These are phyloP conservation scores for Clavariopsis aquatica DNA, from an alignment of 495 filamentous ascomycete genomes.

Conservation along the genomic window DNA sequence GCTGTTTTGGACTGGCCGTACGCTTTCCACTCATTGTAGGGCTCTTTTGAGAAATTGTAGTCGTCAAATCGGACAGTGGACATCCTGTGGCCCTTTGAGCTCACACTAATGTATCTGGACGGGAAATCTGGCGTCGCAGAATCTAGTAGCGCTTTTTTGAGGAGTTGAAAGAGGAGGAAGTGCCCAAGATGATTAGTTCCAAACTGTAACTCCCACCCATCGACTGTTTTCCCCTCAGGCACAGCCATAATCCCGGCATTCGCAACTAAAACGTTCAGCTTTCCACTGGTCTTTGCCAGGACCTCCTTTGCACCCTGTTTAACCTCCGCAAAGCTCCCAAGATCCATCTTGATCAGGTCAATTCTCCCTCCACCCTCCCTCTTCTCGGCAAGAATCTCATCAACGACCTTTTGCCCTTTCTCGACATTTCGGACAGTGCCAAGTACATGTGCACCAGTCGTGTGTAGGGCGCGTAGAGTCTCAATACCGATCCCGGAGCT, in stretches of 20 bases:
- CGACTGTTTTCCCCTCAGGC: slow-evolving; percentile 22
- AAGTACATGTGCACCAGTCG: slow-evolving; percentile 53
- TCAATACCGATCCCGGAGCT: slow-evolving; percentile 59
- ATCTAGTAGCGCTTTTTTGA: slow-evolving; percentile 30
- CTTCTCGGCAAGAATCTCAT: slow-evolving; percentile 32
- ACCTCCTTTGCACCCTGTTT: slow-evolving; percentile 46
- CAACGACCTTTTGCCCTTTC: slow-evolving; percentile 41
- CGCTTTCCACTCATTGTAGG: slow-evolving; percentile 7
- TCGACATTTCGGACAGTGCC: slow-evolving; percentile 47
- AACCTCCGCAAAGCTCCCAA: slow-evolving; percentile 49
- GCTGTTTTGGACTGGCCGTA: slow-evolving; percentile 35
- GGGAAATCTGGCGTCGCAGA: slow-evolving; percentile 22
- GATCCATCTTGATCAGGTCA: slow-evolving; percentile 51
- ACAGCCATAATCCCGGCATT: slow-evolving; percentile 35
- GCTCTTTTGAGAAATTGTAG: slow-evolving; percentile 22
- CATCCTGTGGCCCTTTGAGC: slow-evolving; percentile 17
- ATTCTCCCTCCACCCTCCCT: slow-evolving; percentile 35
- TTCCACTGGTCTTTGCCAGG: slow-evolving; percentile 37
- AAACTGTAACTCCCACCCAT: slow-evolving; percentile 37
- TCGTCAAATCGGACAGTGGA: slow-evolving; percentile 27
- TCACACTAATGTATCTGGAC: slow-evolving; percentile 26
- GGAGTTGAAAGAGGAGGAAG: slow-evolving; percentile 38
- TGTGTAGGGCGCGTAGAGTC: slow-evolving; percentile 51
- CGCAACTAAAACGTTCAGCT: slow-evolving; percentile 29
- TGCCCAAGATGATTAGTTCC: slow-evolving; percentile 38